Evolutionary conservation across 2,329 filamentous ascomycete genomes (phyloP).

Genomic region (Ascochyta koolunga): DNA sequence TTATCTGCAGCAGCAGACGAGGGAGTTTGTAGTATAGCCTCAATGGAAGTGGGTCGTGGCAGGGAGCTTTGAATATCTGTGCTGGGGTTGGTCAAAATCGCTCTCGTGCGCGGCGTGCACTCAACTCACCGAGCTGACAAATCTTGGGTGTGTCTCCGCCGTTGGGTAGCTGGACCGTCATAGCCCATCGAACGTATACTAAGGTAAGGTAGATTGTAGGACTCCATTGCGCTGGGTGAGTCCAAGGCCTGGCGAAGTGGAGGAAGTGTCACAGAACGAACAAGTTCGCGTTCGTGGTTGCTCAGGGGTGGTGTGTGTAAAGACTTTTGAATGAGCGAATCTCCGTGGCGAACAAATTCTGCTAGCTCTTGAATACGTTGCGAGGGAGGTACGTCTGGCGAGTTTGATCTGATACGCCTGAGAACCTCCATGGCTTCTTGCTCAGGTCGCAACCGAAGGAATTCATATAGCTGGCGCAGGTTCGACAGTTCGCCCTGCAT

Average conservation of each 20-base stretch:
- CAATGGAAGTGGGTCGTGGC: constrained; percentile 27
- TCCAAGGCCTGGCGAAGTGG: constrained; percentile 38
- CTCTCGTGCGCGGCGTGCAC: constrained; percentile 5
- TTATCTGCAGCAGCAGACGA: constrained; percentile 11
- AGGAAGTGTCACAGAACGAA: constrained; percentile 30
- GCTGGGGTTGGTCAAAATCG: constrained; percentile 39
- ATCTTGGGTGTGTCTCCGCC: constrained; percentile 34
- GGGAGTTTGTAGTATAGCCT: constrained; percentile 25
- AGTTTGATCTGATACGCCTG: constrained; percentile 31
- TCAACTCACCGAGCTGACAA: constrained; percentile 35
- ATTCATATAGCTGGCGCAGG: constrained; percentile 42
- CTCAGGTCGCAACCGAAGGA: constrained; percentile 36
- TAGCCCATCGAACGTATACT: constrained; percentile 23
- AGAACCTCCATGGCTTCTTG: constrained; percentile 39
- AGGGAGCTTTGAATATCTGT: constrained; percentile 31
- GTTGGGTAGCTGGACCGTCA: constrained; percentile 32
- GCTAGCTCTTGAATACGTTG: constrained; percentile 37
- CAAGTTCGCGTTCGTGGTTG: constrained; percentile 11
- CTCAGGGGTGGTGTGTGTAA: neutral
- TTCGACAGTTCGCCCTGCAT: constrained; percentile 44
- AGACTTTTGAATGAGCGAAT: constrained; percentile 14
- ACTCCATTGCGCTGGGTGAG: constrained; percentile 18
- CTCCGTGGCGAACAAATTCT: constrained; percentile 32
- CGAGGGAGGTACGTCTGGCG: constrained; percentile 23
- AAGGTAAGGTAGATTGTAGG: constrained; percentile 23